phyloP scores from a whole-genome alignment of 1,139 yeast species.

The Tardiomyces digboiensis region DNA sequence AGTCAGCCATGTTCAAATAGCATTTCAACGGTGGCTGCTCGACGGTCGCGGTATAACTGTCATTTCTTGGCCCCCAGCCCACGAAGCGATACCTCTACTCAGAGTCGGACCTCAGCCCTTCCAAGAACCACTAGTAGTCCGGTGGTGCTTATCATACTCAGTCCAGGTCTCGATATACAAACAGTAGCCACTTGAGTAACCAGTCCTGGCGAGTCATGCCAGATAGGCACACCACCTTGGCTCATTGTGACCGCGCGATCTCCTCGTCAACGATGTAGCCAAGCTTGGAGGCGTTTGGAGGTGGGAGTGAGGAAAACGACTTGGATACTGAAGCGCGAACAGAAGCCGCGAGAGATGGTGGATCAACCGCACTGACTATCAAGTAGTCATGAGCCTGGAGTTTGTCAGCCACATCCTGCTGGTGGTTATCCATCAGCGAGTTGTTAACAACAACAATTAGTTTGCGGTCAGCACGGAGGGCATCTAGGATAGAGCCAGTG shows the following conservation, averaged over 20 bases:
- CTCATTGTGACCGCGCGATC: not conserved
- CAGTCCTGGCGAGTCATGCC: too few relatives aligned
- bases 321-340: not conserved
- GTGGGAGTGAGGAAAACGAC: not conserved
- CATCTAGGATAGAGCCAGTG: constrained; percentile 85
- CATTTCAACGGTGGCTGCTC: too few relatives aligned
- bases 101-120: too few relatives aligned
- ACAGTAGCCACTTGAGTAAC: too few relatives aligned
- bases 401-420: constrained; percentile 61
- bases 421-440: constrained; percentile 78
- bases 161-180: too few relatives aligned
- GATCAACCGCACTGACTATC: not conserved
- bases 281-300: not conserved
- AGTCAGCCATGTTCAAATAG: too few relatives aligned
- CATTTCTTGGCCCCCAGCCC: too few relatives aligned
- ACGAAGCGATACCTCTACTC: too few relatives aligned
- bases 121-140: too few relatives aligned
- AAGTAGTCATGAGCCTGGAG: constrained; percentile 27
- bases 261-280: not conserved
- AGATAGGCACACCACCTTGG: too few relatives aligned
- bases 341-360: not conserved
- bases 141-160: too few relatives aligned
- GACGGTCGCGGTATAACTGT: too few relatives aligned
- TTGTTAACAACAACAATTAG: constrained; percentile 66
- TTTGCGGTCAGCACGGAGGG: constrained; percentile 45